Base-by-base conservation (phyloP, 768 basidiomycete genomes). In the Boletus reticulatus region DNA sequence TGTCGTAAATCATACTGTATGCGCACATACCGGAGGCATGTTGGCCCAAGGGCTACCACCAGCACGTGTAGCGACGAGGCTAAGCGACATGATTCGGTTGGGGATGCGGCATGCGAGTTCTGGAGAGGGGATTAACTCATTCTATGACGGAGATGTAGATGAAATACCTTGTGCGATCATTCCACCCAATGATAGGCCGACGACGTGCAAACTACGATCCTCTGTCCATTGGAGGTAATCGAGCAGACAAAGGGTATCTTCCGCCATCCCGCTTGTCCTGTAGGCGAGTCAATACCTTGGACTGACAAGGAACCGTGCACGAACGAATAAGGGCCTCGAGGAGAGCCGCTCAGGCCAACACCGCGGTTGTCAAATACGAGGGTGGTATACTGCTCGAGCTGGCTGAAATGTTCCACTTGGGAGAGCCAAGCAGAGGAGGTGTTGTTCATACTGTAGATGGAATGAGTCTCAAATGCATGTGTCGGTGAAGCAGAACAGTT, bases 281-380 rank as follows among this genome's bases (percentile, higher is more conserved):
- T 49, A 17, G 5, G 16, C 6, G 5, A 31, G 48, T 64, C 19
- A 63, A 43, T 24, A 36, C 10, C 3, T 6, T 6, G 6, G 29
- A 24, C n/a, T 1, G 27, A 34, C 7, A 34, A 43, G 16, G 36
- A 11, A 20, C 2, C 0, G 6, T 34, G 32, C 29, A 76, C 82
- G 54, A 64, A 92, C 89, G 87, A 80, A 72, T 92, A 93, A 1
- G 89, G 89, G 1, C 90, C 92, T 39, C 75, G 71, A 0, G 90
- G 90, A 41, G 82, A 76, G 5, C 77, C 81, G 31, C 86, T 89
- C 67, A 89, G 81, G 9, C 92, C 92, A 7, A 89, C 89, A 2
- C 92, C 92, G 36, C 92, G 80, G 67, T 94, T 92, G 70, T 93
- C 92, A 64, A 93, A 92, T 6, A 90, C 88, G 2, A 93, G 75